Percentiles rank a stretch among this genome's conserved stretches.
These are phyloP conservation scores for Leptodontidium sp. DNA, from an alignment of 2,329 filamentous ascomycete genomes.

Conservation along the genomic window DNA sequence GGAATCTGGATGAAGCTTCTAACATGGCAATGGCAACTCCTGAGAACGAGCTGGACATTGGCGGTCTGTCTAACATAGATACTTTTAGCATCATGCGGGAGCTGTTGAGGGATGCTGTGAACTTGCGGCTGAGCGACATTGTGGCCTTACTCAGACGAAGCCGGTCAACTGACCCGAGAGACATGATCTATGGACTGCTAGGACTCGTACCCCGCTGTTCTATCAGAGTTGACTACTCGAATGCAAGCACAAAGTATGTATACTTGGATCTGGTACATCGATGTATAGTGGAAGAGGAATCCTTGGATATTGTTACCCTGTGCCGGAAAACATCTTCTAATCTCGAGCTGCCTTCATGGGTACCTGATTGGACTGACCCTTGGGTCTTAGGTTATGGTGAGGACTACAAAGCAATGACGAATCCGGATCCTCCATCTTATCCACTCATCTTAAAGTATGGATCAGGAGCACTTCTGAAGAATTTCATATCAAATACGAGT, in stretches of 20 bases:
- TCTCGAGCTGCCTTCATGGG: neutral
- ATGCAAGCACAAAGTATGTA: neutral
- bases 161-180: conserved; percentile 12
- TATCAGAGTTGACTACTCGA: conserved; percentile 3
- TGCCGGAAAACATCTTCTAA: neutral
- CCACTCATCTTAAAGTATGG: conserved; percentile 14
- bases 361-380: neutral
- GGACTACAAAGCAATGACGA: conserved; percentile 1
- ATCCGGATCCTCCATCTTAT: conserved; percentile 9
- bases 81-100: conserved; percentile 15
- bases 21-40: conserved; percentile 15
- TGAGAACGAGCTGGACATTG: neutral
- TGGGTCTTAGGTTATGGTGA: neutral
- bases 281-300: conserved; percentile 17
- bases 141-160: conserved; percentile 4
- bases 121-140: conserved; percentile 9
- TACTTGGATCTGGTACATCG: conserved; percentile 9
- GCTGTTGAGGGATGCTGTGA: neutral
- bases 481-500: neutral
- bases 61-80: conserved; percentile 18
- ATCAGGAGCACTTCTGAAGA: conserved; percentile 12
- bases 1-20: conserved; percentile 16
- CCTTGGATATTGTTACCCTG: conserved; percentile 13
- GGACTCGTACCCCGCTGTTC: neutral
- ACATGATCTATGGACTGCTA: conserved; percentile 21